Evolutionary conservation across 1,284 basidiomycete genomes (phyloP).

Genomic region (Moniliella sp.): DNA sequence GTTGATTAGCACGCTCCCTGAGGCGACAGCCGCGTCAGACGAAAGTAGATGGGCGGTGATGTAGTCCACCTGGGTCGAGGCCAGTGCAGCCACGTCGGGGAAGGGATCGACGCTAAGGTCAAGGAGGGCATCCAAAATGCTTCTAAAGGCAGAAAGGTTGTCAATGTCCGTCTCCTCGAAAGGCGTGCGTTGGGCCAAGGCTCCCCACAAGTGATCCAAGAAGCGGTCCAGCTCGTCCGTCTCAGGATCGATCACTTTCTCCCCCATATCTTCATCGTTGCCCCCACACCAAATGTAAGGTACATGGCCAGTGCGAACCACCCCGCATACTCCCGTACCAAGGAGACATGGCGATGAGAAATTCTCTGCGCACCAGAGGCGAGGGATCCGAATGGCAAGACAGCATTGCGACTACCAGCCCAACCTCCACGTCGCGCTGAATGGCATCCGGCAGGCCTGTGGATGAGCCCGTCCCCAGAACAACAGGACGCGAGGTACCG

Average conservation of each 20-base stretch:
- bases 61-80: constrained; percentile 77
- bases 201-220: constrained; percentile 49
- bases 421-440: constrained; percentile 44
- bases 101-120: constrained; percentile 83
- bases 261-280: too few relatives aligned
- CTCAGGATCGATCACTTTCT: too few relatives aligned
- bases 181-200: constrained; percentile 42
- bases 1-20: too few relatives aligned
- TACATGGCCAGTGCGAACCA: constrained; percentile 89
- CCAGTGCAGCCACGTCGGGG: constrained; percentile 69
- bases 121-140: constrained; percentile 67
- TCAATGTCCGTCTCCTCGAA: constrained; percentile 57
- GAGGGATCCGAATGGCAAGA: constrained; percentile 73
- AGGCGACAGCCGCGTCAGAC: constrained; percentile 61
- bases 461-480: constrained; percentile 56
- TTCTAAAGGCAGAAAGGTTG: constrained; percentile 67
- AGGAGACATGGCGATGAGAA: constrained; percentile 67
- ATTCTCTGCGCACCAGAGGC: constrained; percentile 84
- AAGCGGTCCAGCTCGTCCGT: too few relatives aligned
- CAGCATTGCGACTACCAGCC: constrained; percentile 42
- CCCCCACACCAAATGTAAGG: too few relatives aligned
- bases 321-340: constrained; percentile 85
- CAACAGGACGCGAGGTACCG: too few relatives aligned
- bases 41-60: constrained; percentile 69
- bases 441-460: constrained; percentile 52